A percentile compares a stretch with the other conserved stretches of the same genome.
phyloP scores from a whole-genome alignment of 1,284 basidiomycete species.

The Gomphus bonarii region DNA sequence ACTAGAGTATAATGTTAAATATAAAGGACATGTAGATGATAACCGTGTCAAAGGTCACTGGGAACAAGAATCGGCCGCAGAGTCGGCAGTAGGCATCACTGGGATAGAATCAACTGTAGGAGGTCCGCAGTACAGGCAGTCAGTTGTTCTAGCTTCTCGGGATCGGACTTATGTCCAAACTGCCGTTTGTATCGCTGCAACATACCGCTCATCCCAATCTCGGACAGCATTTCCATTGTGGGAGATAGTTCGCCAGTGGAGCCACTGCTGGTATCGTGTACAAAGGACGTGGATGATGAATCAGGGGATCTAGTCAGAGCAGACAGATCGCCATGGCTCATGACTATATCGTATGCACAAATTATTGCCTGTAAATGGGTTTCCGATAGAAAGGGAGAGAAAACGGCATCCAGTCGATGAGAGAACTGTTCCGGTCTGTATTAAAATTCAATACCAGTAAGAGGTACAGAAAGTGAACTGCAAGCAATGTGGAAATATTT shows the following conservation, averaged over 20 bases:
- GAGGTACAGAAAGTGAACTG: background rate
- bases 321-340: background rate
- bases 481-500: background rate
- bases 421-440: background rate
- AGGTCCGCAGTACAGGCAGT: background rate
- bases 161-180: background rate
- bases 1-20: too few relatives aligned
- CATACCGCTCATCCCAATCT: background rate
- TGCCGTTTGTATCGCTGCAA: background rate
- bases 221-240: background rate
- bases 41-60: too few relatives aligned
- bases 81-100: background rate
- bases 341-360: background rate
- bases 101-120: background rate
- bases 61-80: too few relatives aligned
- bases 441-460: background rate
- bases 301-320: background rate
- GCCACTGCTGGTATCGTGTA: background rate
- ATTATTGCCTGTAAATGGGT: background rate
- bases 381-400: background rate
- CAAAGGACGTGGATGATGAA: background rate
- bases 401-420: background rate
- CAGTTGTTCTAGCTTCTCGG: background rate
- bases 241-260: background rate
- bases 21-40: too few relatives aligned